Conservation (phyloP, 2,329 filamentous ascomycete species). For the Stachybotrys echinatus region DNA sequence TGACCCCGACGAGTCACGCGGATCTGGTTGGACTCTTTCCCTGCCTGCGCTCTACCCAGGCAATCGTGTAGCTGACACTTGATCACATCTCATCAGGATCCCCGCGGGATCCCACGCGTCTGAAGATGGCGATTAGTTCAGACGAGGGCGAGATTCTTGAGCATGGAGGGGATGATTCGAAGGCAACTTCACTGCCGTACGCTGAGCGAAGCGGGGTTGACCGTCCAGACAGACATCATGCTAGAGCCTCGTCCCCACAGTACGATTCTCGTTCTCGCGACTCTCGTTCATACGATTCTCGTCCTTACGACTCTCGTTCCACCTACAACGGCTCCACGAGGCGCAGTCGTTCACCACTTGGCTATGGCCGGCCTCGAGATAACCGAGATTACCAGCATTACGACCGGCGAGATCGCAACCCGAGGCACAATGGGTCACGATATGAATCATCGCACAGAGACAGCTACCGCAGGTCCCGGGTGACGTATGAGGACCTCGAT, state of each 20-base stretch:
- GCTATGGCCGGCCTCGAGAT: conserved; percentile 62
- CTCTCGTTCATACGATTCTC: too few species aligned
- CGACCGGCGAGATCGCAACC: conserved; percentile 44
- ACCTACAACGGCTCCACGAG: conserved; percentile 36
- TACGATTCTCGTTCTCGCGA: too few species aligned
- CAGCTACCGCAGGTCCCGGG: conserved; percentile 39
- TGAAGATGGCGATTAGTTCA: conserved; percentile 52
- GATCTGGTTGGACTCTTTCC: conserved; percentile 38
- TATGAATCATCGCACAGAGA: conserved; percentile 54
- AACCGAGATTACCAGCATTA: conserved; percentile 52
- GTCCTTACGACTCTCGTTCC: conserved; percentile 38
- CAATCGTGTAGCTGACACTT: conserved; percentile 29
- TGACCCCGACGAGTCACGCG: conserved; percentile 30
- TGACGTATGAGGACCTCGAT: conserved; percentile 54
- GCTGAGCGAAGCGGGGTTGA: conserved; percentile 81
- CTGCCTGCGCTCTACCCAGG: conserved; percentile 21
- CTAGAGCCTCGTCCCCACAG: conserved; percentile 55
- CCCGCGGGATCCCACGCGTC: conserved; percentile 10
- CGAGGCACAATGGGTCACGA: conserved; percentile 54
- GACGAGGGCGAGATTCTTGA: conserved; percentile 87
- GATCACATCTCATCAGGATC: conserved; percentile 15
- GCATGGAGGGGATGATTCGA: conserved; percentile 56
- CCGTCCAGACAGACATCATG: conserved; percentile 78
- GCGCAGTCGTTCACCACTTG: conserved; percentile 56
- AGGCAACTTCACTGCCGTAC: conserved; percentile 83